Conservation (phyloP, 139 green algal species). For the Chlamydomonas sp. region DNA sequence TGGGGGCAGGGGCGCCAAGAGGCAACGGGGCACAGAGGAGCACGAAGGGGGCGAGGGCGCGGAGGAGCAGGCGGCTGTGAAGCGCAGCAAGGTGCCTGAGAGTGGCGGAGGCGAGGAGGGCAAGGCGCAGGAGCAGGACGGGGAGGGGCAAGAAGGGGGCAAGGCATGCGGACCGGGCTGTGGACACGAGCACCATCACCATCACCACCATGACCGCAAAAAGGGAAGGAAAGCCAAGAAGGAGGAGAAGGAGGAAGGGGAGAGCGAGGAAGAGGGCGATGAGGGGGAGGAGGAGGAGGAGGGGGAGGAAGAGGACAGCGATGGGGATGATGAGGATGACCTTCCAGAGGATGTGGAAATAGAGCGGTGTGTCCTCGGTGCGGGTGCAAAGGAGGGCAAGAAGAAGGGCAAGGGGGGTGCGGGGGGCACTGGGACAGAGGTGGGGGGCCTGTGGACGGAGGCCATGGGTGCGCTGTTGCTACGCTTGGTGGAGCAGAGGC, state of each 20-base stretch:
- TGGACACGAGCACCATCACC: too few species aligned
- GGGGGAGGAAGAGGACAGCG: neutral
- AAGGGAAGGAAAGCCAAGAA: neutral
- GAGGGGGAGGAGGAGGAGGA: neutral
- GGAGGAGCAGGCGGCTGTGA: neutral
- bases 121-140: neutral
- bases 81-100: too few species aligned
- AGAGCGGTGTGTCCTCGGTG: neutral
- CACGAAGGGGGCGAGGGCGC: neutral
- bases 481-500: neutral
- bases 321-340: neutral
- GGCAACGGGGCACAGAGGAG: neutral
- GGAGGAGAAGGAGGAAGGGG: neutral
- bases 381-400: neutral
- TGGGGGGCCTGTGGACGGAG: neutral
- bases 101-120: neutral
- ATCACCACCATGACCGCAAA: neutral
- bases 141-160: neutral
- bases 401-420: neutral
- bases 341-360: conserved; percentile 26
- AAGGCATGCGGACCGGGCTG: neutral
- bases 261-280: neutral
- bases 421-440: neutral
- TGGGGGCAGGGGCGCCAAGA: neutral
- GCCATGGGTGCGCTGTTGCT: conserved; percentile 6